Evolutionary conservation across 805 yeast species (phyloP), one percentile per base, ranked within the genome.

Genomic region (Metschnikowia cubensis): DNA sequence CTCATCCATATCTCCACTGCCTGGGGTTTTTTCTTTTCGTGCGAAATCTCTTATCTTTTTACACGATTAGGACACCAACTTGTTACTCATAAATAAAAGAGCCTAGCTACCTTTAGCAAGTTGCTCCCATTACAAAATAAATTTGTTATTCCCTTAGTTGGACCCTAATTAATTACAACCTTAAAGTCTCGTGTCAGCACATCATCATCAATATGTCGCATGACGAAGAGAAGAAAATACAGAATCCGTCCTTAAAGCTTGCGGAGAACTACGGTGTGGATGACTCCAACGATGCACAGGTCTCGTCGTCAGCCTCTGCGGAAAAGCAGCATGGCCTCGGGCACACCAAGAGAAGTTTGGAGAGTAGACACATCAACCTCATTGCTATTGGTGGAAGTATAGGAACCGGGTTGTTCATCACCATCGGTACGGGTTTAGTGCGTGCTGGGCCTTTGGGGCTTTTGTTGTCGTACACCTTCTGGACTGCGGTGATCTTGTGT

Each of bases 301-400:
- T 39, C 18, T 33, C 57, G 7, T 33, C 48, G 6, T 41, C 48
- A 2, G 37, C 35, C 20, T 50, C 49, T 22, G 17, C 11, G 4
- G 42, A 47, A 18, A 32, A 21, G 4, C 11, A 13, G 8, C 29
- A 17, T 33, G 29, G 15, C 7, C 3, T 22, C 33, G 54, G 51
- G 10, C 56, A 48, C 45, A 57, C 61, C 4, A 50, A 56, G 21
- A 47, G 61, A 41, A 47, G 51, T n/a, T 48, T 58, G 36, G 60
- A 56, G 42, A 50, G 54, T 18, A 62, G 76, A 50, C 75, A 70
- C 53, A 64, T 71, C 45, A 68, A 69, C 48, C 65, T 71, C 48
- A 70, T 71, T 35, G 71, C 72, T 15, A 71, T 71, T 37, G 74
- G 74, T 33, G 76, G 76, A 11, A 60, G 71, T 41, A 71, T 71